A percentile compares a stretch with the other conserved stretches of the same genome.
phyloP scores from a whole-genome alignment of 495 filamentous ascomycete genomes.

The Oidiodendron maius region DNA sequence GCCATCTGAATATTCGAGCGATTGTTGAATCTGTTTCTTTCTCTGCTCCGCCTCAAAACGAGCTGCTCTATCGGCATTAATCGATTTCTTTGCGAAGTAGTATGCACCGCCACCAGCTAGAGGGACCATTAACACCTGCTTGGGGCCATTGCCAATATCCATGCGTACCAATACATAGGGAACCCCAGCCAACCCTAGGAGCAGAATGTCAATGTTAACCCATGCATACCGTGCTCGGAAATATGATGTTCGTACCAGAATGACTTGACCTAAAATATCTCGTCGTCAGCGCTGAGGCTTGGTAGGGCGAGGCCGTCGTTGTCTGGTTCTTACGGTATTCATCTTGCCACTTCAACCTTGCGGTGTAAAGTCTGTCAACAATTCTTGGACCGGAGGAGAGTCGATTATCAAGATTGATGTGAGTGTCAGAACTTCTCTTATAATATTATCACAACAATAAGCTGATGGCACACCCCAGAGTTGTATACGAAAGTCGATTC shows the following conservation, averaged over 20 bases:
- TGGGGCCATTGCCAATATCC: not conserved
- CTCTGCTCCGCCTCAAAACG: slow-evolving; percentile 63
- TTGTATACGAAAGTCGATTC: too few species aligned
- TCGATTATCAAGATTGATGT: too few species aligned
- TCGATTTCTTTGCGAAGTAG: slow-evolving; percentile 90
- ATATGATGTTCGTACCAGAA: slow-evolving; percentile 45
- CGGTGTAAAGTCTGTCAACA: too few species aligned
- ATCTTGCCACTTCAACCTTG: too few species aligned
- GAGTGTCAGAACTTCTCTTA: too few species aligned
- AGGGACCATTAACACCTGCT: slow-evolving; percentile 20
- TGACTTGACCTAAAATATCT: slow-evolving; percentile 45
- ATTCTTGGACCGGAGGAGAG: too few species aligned
- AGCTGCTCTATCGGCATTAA: slow-evolving; percentile 78
- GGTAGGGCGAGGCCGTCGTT: not conserved
- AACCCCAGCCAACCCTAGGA: slow-evolving; percentile 78
- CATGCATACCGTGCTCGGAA: not conserved
- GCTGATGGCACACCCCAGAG: too few species aligned
- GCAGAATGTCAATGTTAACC: slow-evolving; percentile 4
- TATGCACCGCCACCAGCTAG: slow-evolving; percentile 87
- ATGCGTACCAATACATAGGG: slow-evolving; percentile 68
- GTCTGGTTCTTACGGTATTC: slow-evolving; percentile 29
- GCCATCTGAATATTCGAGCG: slow-evolving; percentile 44
- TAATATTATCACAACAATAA: too few species aligned
- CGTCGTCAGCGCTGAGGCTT: slow-evolving; percentile 15
- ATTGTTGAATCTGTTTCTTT: slow-evolving; percentile 54